These are phyloP conservation scores for Fremontodendron californicum DNA, from an alignment of 345 rosid species.

Conservation along the genomic window DNA sequence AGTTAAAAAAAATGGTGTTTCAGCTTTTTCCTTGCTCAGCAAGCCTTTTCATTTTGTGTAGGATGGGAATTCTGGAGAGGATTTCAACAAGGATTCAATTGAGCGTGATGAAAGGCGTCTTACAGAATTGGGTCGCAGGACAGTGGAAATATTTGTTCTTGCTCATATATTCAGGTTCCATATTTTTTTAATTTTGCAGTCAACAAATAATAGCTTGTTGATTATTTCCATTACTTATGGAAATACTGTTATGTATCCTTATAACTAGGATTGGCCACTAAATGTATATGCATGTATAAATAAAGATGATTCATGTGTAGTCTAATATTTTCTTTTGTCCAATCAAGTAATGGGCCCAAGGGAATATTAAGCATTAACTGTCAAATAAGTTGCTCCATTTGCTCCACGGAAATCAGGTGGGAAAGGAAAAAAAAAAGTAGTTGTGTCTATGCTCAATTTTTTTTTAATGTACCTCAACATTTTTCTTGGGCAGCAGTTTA, in stretches of 20 bases:
- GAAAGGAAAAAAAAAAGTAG: background rate
- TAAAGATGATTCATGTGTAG: background rate
- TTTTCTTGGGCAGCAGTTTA: background rate
- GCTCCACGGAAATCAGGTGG: background rate
- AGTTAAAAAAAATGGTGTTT: background rate
- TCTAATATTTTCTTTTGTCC: background rate
- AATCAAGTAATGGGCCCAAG: background rate
- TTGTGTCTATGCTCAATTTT: background rate
- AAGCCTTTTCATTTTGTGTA: constrained; percentile 25
- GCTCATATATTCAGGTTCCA: constrained; percentile 82
- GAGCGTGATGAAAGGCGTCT: constrained; percentile 89
- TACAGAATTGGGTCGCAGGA: constrained; percentile 85
- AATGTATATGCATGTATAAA: background rate
- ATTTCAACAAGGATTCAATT: constrained; percentile 64
- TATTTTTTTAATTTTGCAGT: background rate
- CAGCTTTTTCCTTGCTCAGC: background rate
- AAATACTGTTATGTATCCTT: background rate
- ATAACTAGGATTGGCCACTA: background rate
- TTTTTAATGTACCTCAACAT: background rate
- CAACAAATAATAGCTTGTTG: background rate
- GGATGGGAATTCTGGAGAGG: constrained; percentile 82
- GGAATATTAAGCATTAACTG: background rate
- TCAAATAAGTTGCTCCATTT: background rate
- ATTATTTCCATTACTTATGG: background rate
- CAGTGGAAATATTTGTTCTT: constrained; percentile 86